A percentile compares a stretch with the other conserved stretches of the same genome.
Conservation (phyloP, 2,329 filamentous ascomycete species). For the Colletotrichum orbiculare region DNA sequence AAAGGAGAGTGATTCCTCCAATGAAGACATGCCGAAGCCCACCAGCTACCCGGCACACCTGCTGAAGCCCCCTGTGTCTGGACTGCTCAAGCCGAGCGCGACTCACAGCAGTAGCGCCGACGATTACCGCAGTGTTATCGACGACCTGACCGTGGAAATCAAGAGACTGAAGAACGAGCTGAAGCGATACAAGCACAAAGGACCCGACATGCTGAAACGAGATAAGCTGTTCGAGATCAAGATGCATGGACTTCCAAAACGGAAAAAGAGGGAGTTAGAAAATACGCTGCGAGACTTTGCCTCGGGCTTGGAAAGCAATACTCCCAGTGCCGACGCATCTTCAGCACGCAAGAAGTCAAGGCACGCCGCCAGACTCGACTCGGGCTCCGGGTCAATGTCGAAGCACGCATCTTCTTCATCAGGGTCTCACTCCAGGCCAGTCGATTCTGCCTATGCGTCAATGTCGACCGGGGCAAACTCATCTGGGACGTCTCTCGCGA, state of each 20-base stretch:
- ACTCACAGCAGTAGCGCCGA: conserved; percentile 72
- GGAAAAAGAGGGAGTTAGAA: conserved; percentile 82
- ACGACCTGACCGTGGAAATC: conserved; percentile 87
- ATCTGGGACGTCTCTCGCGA: conserved; percentile 51
- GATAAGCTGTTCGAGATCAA: conserved; percentile 88
- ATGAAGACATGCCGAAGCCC: conserved; percentile 51
- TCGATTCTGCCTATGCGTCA: conserved; percentile 76
- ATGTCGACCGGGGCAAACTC: conserved; percentile 65
- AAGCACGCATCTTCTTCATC: conserved; percentile 66
- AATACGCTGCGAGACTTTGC: conserved; percentile 78
- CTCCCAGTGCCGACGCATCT: conserved; percentile 62
- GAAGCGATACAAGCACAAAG: conserved; percentile 75
- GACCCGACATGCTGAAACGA: conserved; percentile 73
- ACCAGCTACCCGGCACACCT: conserved; percentile 36
- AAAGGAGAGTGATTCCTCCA: conserved; percentile 63
- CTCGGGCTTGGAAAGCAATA: conserved; percentile 44
- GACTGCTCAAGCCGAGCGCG: conserved; percentile 44
- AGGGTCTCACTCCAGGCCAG: conserved; percentile 62
- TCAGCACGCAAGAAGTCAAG: conserved; percentile 55
- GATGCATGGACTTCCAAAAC: conserved; percentile 76
- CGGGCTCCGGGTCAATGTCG: conserved; percentile 55
- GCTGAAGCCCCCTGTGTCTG: conserved; percentile 40
- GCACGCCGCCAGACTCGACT: conserved; percentile 54
- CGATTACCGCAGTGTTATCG: conserved; percentile 85
- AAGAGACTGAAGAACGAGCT: conserved; percentile 80